Evolutionary conservation across 345 rosid genomes (phyloP), one percentile per base, ranked within the genome.

Genomic region (Corchorus olitorius): DNA sequence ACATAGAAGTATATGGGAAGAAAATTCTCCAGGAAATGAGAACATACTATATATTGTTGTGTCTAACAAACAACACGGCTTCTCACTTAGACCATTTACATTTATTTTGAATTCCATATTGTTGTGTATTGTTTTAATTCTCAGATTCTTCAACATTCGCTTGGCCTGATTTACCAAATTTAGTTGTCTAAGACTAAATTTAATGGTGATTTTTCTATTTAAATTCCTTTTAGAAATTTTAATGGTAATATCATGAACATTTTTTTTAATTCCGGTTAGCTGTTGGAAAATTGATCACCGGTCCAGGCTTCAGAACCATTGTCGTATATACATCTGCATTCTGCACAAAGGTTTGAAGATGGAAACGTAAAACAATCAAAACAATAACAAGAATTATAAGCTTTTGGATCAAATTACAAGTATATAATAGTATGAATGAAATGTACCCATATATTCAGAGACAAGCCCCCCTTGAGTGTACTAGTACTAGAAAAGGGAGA

Each of bases 271-370:
- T 85, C 84, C 89, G 98, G 80, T 93, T 93, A 49, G 75, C 82
- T 70, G 72, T 50, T 61, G 90, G 84, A 77, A 91, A 94, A 6
- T 84, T 79, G 64, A 89, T 83, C 41, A 93, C 94, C 16, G 98
- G 95, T 62, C 98, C 97, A 4, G 97, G 95, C 41, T 74, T 87
- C 65, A 94, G 65, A 79, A 90, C 84, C 94, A 92, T 83, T 66
- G 97, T 95, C 27, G 94, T 90, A 22, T 96, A 89, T 41, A 86
- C 87, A 75, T 95, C 99, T 95, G 80, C 78, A 80, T 52, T 95
- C 99, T 95, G 80, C 78, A 80, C 55, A 65, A 74, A 45, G 35
- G 55, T 67, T 20, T 27, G 22, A 74, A 55, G 58, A 70, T 58
- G 69, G 27, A 37, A 52, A 70, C 15, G 33, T 43, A 19, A 27